These are phyloP conservation scores for Epichloe uncinata DNA, from an alignment of 2,329 filamentous ascomycete genomes.

Conservation along the genomic window DNA sequence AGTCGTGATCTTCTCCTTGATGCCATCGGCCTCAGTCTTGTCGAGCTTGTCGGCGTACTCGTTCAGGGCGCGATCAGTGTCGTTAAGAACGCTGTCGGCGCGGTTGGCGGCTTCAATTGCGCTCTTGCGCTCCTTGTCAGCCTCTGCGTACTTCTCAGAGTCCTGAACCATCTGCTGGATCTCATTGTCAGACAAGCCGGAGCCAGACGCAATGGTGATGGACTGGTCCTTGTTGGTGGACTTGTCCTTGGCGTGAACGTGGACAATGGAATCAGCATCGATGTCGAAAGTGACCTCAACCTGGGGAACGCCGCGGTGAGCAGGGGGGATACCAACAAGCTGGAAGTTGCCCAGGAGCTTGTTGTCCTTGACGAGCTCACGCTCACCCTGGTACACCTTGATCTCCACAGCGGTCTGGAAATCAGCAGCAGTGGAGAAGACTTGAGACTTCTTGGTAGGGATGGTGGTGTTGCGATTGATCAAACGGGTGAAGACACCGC, in stretches of 20 bases:
- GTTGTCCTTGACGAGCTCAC: conserved; percentile 97
- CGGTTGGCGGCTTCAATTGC: conserved; percentile 96
- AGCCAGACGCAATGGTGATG: conserved; percentile 96
- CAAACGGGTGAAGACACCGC: conserved; percentile 92
- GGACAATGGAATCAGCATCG: conserved; percentile 93
- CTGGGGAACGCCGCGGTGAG: conserved; percentile 91
- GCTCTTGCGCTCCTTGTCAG: conserved; percentile 92
- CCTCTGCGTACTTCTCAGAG: conserved; percentile 89
- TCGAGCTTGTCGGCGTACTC: conserved; percentile 93
- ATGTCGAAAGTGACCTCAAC: conserved; percentile 98
- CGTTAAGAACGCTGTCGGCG: conserved; percentile 89
- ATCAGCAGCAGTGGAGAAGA: conserved; percentile 94
- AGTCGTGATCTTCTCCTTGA: conserved; percentile 81
- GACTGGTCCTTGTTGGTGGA: conserved; percentile 99
- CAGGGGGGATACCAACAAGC: conserved; percentile 95
- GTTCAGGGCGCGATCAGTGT: conserved; percentile 96
- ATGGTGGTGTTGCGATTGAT: conserved; percentile 99
- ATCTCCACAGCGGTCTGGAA: conserved; percentile 99
- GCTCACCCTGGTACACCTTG: conserved; percentile 99
- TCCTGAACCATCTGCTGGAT: conserved; percentile 97
- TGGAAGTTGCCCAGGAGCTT: conserved; percentile 99
- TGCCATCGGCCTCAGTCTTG: conserved; percentile 86
- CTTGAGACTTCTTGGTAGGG: conserved; percentile 97
- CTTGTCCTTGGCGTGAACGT: conserved; percentile 98
- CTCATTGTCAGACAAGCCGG: conserved; percentile 86